phyloP scores from a whole-genome alignment of 1,284 basidiomycete genomes.

The Inonotus hispidus region DNA sequence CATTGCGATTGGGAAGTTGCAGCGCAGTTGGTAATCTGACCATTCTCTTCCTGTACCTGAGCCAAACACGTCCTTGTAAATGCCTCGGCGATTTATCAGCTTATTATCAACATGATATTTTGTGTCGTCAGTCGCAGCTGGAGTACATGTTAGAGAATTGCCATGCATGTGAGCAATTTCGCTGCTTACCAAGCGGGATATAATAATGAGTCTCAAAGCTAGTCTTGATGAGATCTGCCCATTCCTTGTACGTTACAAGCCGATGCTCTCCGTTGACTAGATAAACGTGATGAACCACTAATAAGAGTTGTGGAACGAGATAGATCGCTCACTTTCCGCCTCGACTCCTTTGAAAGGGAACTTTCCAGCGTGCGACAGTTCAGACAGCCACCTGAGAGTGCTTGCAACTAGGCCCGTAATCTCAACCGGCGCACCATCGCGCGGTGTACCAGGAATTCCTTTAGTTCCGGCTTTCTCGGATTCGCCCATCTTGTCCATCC shows the following conservation, averaged over 20 bases:
- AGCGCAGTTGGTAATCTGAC: conserved; percentile 93
- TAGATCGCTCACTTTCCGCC: conserved; percentile 53
- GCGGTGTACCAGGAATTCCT: conserved; percentile 89
- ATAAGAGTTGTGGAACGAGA: conserved; percentile 20
- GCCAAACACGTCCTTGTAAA: conserved; percentile 97
- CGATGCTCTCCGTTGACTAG: conserved; percentile 69
- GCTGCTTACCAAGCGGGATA: conserved; percentile 66
- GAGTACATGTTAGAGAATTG: background rate
- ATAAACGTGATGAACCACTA: background rate
- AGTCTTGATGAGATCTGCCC: conserved; percentile 78
- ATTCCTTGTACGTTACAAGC: conserved; percentile 85
- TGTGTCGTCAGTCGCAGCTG: conserved; percentile 68
- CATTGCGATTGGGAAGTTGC: conserved; percentile 96
- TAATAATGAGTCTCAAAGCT: conserved; percentile 92
- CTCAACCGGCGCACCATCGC: conserved; percentile 94
- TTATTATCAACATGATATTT: conserved; percentile 67
- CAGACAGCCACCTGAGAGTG: conserved; percentile 83
- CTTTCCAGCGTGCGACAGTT: conserved; percentile 57
- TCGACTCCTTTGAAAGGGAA: conserved; percentile 92
- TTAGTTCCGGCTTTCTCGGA: conserved; percentile 89
- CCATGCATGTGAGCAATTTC: background rate
- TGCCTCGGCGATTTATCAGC: conserved; percentile 86
- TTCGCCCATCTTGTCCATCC: conserved; percentile 99
- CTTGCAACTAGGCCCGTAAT: conserved; percentile 93
- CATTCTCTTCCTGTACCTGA: conserved; percentile 84